Conservation (phyloP, 441 rosid genomes). For the Lepidium campestre region DNA sequence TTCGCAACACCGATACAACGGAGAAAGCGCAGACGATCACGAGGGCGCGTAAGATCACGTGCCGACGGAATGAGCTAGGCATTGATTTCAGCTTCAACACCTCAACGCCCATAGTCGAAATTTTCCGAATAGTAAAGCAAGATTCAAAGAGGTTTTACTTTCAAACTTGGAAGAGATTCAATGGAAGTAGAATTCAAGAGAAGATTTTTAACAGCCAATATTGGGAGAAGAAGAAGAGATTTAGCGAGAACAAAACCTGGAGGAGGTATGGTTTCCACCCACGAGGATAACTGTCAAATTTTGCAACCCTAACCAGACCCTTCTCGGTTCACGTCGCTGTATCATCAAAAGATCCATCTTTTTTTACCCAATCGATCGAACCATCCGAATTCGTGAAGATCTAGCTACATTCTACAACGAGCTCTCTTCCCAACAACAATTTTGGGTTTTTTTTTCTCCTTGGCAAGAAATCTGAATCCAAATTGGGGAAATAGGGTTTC, state of each 20-base stretch:
- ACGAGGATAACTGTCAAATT: slow-evolving; percentile 60
- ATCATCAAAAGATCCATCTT: slow-evolving; percentile 29
- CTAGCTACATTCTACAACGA: slow-evolving; percentile 15
- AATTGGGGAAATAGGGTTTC: slow-evolving; percentile 17
- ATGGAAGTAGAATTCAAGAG: slow-evolving; percentile 11
- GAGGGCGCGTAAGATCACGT: slow-evolving; percentile 41
- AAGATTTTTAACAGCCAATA: slow-evolving; percentile 44
- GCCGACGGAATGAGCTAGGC: slow-evolving; percentile 37
- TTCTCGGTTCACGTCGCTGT: slow-evolving; percentile 35
- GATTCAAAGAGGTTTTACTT: background rate
- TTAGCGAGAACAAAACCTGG: slow-evolving; percentile 86
- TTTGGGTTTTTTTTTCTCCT: background rate
- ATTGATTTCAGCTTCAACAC: slow-evolving; percentile 21
- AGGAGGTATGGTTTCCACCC: slow-evolving; percentile 91
- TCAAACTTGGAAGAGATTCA: background rate
- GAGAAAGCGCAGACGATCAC: slow-evolving; percentile 42
- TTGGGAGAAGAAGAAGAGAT: slow-evolving; percentile 37
- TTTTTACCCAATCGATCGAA: slow-evolving; percentile 13
- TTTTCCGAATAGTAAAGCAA: background rate
- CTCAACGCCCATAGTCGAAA: slow-evolving; percentile 20
- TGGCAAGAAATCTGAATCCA: too few species aligned
- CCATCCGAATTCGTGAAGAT: slow-evolving; percentile 10
- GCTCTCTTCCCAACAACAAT: background rate
- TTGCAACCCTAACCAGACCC: slow-evolving; percentile 56
- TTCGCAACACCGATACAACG: slow-evolving; percentile 34